Conservation (phyloP, 805 yeast genomes). For the Nakazawaea anatomiae region DNA sequence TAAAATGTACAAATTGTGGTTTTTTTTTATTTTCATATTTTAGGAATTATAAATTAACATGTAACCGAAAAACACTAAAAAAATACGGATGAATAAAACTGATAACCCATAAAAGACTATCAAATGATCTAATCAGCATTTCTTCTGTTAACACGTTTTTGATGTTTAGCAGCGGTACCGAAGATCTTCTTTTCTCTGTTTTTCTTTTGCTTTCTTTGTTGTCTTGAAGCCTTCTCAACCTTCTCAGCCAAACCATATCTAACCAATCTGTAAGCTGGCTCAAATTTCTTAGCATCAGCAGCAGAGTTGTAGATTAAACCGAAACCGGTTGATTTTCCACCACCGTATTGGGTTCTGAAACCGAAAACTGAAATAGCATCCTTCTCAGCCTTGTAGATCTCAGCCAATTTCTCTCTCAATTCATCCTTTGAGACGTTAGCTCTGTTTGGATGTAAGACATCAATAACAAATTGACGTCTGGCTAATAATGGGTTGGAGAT, state of each 20-base stretch:
- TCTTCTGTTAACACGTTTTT: conserved; percentile 89
- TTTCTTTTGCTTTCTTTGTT: conserved; percentile 99
- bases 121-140: conserved; percentile 59
- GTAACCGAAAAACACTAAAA: conserved; percentile 3
- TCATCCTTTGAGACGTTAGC: conserved; percentile 99
- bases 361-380: conserved; percentile 90
- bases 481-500: conserved; percentile 98
- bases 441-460: conserved; percentile 98
- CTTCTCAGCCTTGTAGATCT: conserved; percentile 60
- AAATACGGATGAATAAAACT: neutral
- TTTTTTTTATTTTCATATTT: neutral
- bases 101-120: neutral
- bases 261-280: conserved; percentile 98
- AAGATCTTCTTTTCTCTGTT: conserved; percentile 99
- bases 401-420: conserved; percentile 72
- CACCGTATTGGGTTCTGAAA: conserved; percentile 99
- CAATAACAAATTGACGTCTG: conserved; percentile 99
- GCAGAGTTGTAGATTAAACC: conserved; percentile 98
- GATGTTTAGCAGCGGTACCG: conserved; percentile 95
- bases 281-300: conserved; percentile 97
- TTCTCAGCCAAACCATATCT: conserved; percentile 97
- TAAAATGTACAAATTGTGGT: neutral
- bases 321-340: conserved; percentile 99
- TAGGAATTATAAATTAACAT: conserved; percentile 7
- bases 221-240: conserved; percentile 98